Evolutionary conservation across 345 rosid genomes (phyloP), one percentile per base, ranked within the genome.

Genomic region (Rhodamnia rubescens): DNA sequence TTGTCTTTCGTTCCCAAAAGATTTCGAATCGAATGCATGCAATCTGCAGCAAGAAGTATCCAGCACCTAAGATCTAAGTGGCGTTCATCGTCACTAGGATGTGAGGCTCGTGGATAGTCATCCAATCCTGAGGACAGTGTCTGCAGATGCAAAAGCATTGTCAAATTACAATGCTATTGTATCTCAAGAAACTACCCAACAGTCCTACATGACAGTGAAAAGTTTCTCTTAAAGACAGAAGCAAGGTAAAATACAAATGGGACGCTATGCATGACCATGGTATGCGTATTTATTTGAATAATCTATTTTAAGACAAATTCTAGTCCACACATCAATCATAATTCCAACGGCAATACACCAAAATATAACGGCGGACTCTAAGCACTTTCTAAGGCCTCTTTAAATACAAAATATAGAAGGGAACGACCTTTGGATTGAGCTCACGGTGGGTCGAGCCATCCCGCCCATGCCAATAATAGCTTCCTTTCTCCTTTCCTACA

Each of bases 61-160:
- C 99, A 97, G 84, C 98, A 94, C 90, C 98, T 94, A 82, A 97
- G 98, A 90, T 97, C 98, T 87, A 95, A 85, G 89, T 97, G 99
- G 44, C 92, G 96, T 88, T 97, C 99, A 82, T 97, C 96, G 53
- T 90, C 95, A 87, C 81, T 94, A 57, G 99, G 99, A 82, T 95
- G 99, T 84, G 98, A 97, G 85, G 99, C 98, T 84, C 97, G 97
- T 6, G 99, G 99, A 90, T 94, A 95, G 90, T 97, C 98, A 87
- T 97, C 99, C 50, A 97, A 86, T 58, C 99, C 98, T 85, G 99
- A 97, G 49, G 96, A 91, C 32, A 95, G 90, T 42, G 96, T 86
- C 98, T 95, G 88, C 85, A 82, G 87, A 24, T 82, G 86, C 84
- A 88, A 74, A 90, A 85, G 86, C 83, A 75, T 85, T 82, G 50